A percentile compares a stretch with the other conserved stretches of the same genome.
Evolutionary conservation across 306 rosid genomes (phyloP).

Genomic region (Gastrolobium bilobum): DNA sequence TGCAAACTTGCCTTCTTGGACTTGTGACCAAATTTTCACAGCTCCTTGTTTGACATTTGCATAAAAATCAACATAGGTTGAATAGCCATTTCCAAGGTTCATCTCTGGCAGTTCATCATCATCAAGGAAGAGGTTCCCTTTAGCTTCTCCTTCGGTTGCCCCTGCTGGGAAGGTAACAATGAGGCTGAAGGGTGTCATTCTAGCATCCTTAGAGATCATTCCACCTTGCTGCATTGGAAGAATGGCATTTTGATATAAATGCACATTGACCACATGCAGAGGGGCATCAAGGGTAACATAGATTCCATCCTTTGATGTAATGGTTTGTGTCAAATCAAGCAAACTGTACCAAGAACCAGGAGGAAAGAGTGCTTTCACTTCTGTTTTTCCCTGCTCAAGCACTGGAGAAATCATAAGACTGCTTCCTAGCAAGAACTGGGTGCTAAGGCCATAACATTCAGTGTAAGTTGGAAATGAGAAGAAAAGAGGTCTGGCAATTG

Average conservation of each 20-base stretch:
- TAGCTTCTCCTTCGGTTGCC: constrained; percentile 69
- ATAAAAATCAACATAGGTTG: constrained; percentile 72
- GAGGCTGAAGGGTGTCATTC: constrained; percentile 83
- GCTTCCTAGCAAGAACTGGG: constrained; percentile 89
- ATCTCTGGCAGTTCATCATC: constrained; percentile 86
- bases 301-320: constrained; percentile 60
- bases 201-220: constrained; percentile 79
- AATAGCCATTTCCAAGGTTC: constrained; percentile 78
- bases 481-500: constrained; percentile 97
- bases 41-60: constrained; percentile 69
- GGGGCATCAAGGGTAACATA: constrained; percentile 87
- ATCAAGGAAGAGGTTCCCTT: constrained; percentile 84
- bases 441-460: constrained; percentile 75
- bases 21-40: constrained; percentile 89
- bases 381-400: constrained; percentile 76
- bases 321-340: constrained; percentile 71
- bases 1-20: constrained; percentile 88
- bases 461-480: constrained; percentile 83
- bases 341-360: constrained; percentile 95
- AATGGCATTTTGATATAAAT: constrained; percentile 85
- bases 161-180: constrained; percentile 79
- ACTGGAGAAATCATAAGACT: constrained; percentile 90
- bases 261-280: constrained; percentile 85
- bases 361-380: constrained; percentile 85
- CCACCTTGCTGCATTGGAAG: constrained; percentile 97